Base-by-base conservation (phyloP, 176 grass and related monocot species). In the maize (Zea mays) region DNA sequence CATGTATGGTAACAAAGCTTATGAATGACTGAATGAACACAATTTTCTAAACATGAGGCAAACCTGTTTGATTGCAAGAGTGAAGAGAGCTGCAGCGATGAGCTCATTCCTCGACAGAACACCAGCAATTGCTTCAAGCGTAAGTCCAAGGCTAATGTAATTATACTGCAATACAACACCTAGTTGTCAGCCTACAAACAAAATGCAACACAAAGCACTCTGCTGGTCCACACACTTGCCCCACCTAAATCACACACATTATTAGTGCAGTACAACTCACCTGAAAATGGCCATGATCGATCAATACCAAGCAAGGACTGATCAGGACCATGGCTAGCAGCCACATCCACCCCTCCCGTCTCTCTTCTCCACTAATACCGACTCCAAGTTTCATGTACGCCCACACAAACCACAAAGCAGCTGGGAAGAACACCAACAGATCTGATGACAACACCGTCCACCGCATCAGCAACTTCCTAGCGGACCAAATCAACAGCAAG, bases 251-350 rank as follows among this genome's bases (percentile, higher is more conserved):
- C 10, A 49, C 20, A 49, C 10, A 12, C 4, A 81, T 13, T 36
- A 13, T 16, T 52, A 42, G 3, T 76, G 20, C 38, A 54, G 10
- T 83, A 49, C 7, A 85, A 73, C 62, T 36, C 5, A 93, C 88
- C 85, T 93, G 95, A 77, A 97, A 97, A 92, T 97, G 95, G 3
- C 89, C 91, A 46, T 94, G 95, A 81, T 97, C 95, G 20, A 97
- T 92, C 34, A 97, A 67, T 38, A 97, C 75, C 63, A 92, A 84
- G 71, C 91, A 90, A 1, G 91, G 95, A 57, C 92, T 94, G 64
- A 98, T 63, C 42, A 94, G 67, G 65, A 94, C 78, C 85, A 92
- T 82, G 27, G 27, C 27, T 27, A 27, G 27, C 27, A 27, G 27
- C 27, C 27, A 27, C 27, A 27, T 27, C 27, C 81, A 78, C 12